Evolutionary conservation across 2,329 filamentous ascomycete species (phyloP), one percentile per base, ranked within the genome.

Genomic region (Trichoderma semiorbis): DNA sequence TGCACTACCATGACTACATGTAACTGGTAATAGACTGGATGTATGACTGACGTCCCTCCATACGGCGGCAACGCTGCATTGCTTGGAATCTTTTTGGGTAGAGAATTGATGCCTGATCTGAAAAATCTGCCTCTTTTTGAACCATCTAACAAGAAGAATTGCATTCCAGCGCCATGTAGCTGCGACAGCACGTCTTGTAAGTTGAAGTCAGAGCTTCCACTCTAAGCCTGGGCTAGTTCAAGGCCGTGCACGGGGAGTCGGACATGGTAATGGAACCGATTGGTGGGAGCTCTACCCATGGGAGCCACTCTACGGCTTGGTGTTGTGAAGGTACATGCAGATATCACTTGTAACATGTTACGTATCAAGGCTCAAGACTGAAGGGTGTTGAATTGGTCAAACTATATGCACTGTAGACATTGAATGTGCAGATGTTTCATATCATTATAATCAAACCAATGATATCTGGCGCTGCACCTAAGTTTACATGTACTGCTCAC

Each of bases 181-280:
- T 55, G 50, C 26, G 50, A 47, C 24, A 16, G 34, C 34, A 55
- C 14, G 50, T 26, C 11, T 28, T 57, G n/a, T 30, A 26, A 10
- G 53, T 2, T n/a, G 7, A 57, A 30, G 26, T 1, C 7, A 18
- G 26, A 53, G 47, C 43, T 21, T 50, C n/a, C n/a, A 47, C 43
- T 50, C 43, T 24, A 12, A 24, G 43, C 18, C 14, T 28, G 26
- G 26, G 53, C 53, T 30, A 28, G 53, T 53, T 28, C n/a, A 39
- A 57, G 64, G 18, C 32, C 26, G 50, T 39, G 65, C 53, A 47
- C 65, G 65, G 50, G 65, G 24, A 32, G 26, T 58, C 50, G 65
- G 65, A 32, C 65, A 68, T 39, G 65, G 65, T 28, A 68, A 57
- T 30, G 16, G 34, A 68, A 21, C 65, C 65, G 65, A 68, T 68